These are phyloP conservation scores for Tuctoria greenei DNA, from an alignment of 176 grass and related monocot species.

Conservation along the genomic window DNA sequence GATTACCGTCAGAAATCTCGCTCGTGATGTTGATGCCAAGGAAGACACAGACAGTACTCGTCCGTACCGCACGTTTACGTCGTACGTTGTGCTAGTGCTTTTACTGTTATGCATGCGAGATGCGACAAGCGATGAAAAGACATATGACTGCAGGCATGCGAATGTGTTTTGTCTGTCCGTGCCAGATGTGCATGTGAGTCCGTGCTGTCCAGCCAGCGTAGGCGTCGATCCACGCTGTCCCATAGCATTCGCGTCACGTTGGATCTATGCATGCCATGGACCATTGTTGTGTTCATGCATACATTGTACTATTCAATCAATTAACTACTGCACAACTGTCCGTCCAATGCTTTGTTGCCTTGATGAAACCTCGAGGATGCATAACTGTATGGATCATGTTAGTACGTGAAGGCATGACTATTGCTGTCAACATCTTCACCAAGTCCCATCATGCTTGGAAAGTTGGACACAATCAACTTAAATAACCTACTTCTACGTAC, in stretches of 20 bases:
- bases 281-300: neutral
- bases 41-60: neutral
- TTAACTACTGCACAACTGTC: neutral
- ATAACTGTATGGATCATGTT: neutral
- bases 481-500: too few relatives aligned
- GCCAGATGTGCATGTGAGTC: slow-evolving; percentile 13
- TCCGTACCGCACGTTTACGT: neutral
- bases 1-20: neutral
- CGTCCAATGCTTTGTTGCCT: neutral
- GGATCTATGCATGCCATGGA: too few relatives aligned
- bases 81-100: neutral
- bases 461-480: neutral
- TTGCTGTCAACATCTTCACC: neutral
- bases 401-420: neutral
- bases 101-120: neutral
- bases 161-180: neutral
- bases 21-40: neutral
- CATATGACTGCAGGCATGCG: neutral
- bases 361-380: neutral
- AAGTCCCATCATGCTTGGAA: neutral
- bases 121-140: neutral
- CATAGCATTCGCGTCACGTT: neutral
- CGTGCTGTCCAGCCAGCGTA: neutral
- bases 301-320: neutral
- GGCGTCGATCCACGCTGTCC: slow-evolving; percentile 8